These are phyloP conservation scores for Pseudogymnoascus sp. DNA, from an alignment of 2,329 filamentous ascomycete genomes.

Conservation along the genomic window DNA sequence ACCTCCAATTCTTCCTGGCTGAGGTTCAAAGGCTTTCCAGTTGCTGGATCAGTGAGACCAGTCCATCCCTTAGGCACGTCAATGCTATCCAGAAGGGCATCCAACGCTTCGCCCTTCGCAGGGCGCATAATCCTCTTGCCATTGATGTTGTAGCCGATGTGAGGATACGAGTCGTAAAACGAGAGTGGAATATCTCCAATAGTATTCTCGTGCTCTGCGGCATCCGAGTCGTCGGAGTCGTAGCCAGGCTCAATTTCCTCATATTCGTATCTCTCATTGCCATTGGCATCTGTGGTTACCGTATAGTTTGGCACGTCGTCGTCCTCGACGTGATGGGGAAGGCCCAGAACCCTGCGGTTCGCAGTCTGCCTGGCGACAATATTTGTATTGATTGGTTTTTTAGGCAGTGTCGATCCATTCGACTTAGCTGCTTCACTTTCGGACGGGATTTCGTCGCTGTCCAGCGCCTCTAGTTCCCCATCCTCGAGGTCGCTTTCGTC, in stretches of 20 bases:
- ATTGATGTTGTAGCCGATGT: conserved; percentile 98
- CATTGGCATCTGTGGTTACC: conserved; percentile 75
- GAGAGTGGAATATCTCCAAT: conserved; percentile 90
- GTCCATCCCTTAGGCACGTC: conserved; percentile 97
- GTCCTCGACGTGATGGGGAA: conserved; percentile 23
- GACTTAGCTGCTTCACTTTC: conserved; percentile 29
- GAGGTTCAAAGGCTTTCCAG: conserved; percentile 84
- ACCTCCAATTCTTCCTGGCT: conserved; percentile 84
- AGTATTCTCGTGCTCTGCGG: conserved; percentile 71
- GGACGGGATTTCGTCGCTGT: conserved; percentile 43
- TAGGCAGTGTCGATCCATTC: conserved; percentile 23
- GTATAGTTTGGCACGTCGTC: conserved; percentile 42
- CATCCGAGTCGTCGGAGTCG: conserved; percentile 91
- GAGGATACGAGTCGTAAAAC: conserved; percentile 96
- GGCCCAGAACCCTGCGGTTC: conserved; percentile 2
- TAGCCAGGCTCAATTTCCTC: conserved; percentile 90
- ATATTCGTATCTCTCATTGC: conserved; percentile 84
- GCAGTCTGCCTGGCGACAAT: conserved; percentile 23
- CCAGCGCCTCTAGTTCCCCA: conserved; percentile 34
- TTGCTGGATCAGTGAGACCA: conserved; percentile 85
- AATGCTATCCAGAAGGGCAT: conserved; percentile 91
- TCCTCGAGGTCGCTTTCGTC: conserved; percentile 38
- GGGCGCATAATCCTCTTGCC: conserved; percentile 97
- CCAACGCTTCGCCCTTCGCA: conserved; percentile 84
- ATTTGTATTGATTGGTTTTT: conserved; percentile 16